Evolutionary conservation across 202 grass and related monocot species (phyloP).

Genomic region (Sporobolus alterniflorus): DNA sequence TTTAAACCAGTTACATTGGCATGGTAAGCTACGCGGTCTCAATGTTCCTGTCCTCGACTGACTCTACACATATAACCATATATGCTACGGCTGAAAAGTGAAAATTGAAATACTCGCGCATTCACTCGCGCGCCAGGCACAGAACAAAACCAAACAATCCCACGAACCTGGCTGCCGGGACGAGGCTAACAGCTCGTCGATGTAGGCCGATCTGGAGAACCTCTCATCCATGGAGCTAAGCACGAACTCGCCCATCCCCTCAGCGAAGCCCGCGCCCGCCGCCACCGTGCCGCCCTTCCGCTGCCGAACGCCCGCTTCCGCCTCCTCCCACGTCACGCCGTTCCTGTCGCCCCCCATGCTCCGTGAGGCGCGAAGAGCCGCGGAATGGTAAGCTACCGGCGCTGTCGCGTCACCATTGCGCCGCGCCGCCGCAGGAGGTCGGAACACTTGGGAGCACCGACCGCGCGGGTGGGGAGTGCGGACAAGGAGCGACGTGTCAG

Average conservation of each 20-base stretch:
- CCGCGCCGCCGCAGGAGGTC: conserved; percentile 16
- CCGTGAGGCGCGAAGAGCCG: conserved; percentile 4
- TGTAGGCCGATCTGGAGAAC: conserved; percentile 57
- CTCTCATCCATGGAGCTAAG: conserved; percentile 65
- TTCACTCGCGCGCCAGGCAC: background rate
- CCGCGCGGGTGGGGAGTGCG: background rate
- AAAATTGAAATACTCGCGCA: background rate
- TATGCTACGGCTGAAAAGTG: background rate
- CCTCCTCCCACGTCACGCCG: conserved; percentile 40
- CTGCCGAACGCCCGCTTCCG: conserved; percentile 31
- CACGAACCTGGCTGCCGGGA: conserved; percentile 43
- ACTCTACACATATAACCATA: background rate
- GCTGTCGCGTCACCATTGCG: conserved; percentile 29
- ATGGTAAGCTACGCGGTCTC: background rate
- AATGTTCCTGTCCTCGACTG: background rate
- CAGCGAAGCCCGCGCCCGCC: conserved; percentile 21
- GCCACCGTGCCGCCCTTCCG: conserved; percentile 28
- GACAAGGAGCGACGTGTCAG: too few species aligned
- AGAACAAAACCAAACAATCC: background rate
- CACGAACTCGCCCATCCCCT: conserved; percentile 60
- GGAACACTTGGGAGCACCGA: conserved; percentile 16
- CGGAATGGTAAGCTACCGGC: background rate
- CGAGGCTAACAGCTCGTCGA: conserved; percentile 37
- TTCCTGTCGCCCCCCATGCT: conserved; percentile 62
- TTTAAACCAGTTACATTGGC: conserved; percentile 6